Evolutionary conservation across 2,329 filamentous ascomycete species (phyloP).

Genomic region (Periconia digitata): DNA sequence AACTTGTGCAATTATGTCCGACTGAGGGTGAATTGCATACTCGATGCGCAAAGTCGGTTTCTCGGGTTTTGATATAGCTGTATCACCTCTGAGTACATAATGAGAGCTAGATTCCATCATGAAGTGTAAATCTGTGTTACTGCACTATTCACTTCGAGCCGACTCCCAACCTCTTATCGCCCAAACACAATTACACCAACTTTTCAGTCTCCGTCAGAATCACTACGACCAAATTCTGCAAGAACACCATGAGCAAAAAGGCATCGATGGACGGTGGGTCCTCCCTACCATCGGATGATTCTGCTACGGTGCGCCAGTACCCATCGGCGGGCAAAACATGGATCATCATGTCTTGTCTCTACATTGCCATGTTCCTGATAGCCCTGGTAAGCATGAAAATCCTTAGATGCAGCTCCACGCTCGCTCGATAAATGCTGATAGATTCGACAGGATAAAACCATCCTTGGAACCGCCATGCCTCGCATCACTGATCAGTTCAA

Average conservation of each 20-base stretch:
- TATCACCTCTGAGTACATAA: background rate
- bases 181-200: background rate
- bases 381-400: slow-evolving; percentile 4
- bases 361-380: slow-evolving; percentile 7
- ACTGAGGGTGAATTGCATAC: background rate
- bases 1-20: background rate
- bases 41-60: background rate
- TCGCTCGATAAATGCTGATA: background rate
- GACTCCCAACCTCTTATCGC: too few species aligned
- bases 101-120: background rate
- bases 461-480: slow-evolving; percentile 31
- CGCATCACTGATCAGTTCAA: slow-evolving; percentile 33
- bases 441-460: slow-evolving; percentile 7
- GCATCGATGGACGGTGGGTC: background rate
- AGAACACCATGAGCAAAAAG: background rate
- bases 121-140: background rate
- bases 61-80: background rate
- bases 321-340: slow-evolving; percentile 3
- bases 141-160: too few species aligned
- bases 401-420: too few species aligned
- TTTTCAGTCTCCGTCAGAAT: background rate
- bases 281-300: background rate
- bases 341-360: slow-evolving; percentile 5
- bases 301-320: background rate
- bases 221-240: background rate